These are phyloP conservation scores for Pseudonectria buxi DNA, from an alignment of 2,329 filamentous ascomycete species.

Conservation along the genomic window DNA sequence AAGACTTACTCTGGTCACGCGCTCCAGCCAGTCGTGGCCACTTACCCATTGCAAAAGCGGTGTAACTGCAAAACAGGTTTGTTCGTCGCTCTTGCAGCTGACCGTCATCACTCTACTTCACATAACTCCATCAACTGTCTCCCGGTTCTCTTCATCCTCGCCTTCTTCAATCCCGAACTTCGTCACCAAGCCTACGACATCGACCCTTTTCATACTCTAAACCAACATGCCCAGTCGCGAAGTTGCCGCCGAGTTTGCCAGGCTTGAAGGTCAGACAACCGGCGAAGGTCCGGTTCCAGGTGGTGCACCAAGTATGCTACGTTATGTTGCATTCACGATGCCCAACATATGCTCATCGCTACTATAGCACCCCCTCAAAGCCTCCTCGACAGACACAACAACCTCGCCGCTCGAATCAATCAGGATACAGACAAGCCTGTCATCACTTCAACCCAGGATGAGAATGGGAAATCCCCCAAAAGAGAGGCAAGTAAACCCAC, in stretches of 20 bases:
- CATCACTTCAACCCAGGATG: not conserved
- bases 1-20: too few species aligned
- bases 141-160: constrained; percentile 2
- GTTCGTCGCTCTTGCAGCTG: too few species aligned
- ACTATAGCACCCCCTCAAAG: constrained; percentile 14
- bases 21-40: too few species aligned
- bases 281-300: constrained; percentile 16
- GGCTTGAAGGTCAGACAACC: constrained; percentile 7
- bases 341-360: not conserved
- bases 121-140: too few species aligned
- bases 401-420: constrained; percentile 15
- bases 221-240: constrained; percentile 15
- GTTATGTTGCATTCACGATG: not conserved
- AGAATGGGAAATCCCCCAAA: constrained; percentile 4
- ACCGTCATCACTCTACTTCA: too few species aligned
- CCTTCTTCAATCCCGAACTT: not conserved
- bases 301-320: constrained; percentile 6
- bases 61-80: too few species aligned
- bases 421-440: not conserved
- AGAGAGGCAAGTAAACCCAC: constrained; percentile 6
- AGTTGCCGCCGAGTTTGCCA: constrained; percentile 13
- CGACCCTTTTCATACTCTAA: too few species aligned
- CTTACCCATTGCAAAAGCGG: too few species aligned
- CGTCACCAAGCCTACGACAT: not conserved
- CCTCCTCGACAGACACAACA: constrained; percentile 19